Conservation (phyloP, 441 rosid genomes). For the Erysimum cheiri region DNA sequence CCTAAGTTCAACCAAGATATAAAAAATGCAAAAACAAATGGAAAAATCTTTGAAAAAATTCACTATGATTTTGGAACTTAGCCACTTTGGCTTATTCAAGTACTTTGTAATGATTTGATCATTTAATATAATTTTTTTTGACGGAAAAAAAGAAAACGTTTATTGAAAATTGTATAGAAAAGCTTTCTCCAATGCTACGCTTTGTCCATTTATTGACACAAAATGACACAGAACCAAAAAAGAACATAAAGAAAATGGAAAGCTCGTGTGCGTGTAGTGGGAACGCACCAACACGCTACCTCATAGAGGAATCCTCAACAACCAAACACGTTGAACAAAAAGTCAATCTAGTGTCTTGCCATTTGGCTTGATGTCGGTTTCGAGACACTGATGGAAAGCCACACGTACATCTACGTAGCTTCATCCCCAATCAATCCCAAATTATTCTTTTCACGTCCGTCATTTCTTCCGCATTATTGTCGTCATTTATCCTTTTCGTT, state of each 20-base stretch:
- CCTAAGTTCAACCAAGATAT: too few species aligned
- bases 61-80: too few species aligned
- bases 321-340: slow-evolving; percentile 44
- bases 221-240: background rate
- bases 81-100: too few species aligned
- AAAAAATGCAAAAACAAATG: too few species aligned
- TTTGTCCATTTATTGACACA: slow-evolving; percentile 22
- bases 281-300: slow-evolving; percentile 42
- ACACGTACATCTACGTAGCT: slow-evolving; percentile 33
- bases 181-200: slow-evolving; percentile 25
- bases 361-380: slow-evolving; percentile 41
- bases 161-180: background rate
- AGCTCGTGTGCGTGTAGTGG: slow-evolving; percentile 34
- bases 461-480: slow-evolving; percentile 25
- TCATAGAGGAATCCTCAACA: slow-evolving; percentile 25
- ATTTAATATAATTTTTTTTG: too few species aligned
- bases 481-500: slow-evolving; percentile 27
- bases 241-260: background rate
- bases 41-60: too few species aligned
- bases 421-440: slow-evolving; percentile 35
- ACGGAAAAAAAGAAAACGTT: too few species aligned
- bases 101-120: too few species aligned
- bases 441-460: background rate
- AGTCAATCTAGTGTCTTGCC: slow-evolving; percentile 40
- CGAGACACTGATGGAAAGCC: slow-evolving; percentile 13